These are phyloP conservation scores for Albugo candida DNA, from an alignment of 352 stramenopile species.

Conservation along the genomic window DNA sequence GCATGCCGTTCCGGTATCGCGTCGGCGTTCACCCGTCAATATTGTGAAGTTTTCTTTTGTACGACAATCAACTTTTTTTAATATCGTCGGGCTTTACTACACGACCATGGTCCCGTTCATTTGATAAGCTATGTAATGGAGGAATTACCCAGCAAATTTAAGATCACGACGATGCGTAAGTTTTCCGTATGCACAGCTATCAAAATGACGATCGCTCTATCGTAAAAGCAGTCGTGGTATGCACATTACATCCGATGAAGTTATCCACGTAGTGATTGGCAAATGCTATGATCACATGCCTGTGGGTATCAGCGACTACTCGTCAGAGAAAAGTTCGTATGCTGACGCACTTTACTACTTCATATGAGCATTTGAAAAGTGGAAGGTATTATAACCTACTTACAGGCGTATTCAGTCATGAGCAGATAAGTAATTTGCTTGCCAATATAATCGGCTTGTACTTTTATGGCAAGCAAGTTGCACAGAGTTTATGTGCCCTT, in stretches of 20 bases:
- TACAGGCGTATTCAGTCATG: constrained; percentile 54
- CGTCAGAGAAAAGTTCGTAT: constrained; percentile 31
- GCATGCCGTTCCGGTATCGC: no score
- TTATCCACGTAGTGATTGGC: constrained; percentile 17
- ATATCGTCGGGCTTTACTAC: no score
- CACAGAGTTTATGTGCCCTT: constrained; percentile 13
- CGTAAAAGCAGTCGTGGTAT: no score
- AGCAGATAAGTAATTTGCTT: constrained; percentile 25
- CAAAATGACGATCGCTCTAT: no score
- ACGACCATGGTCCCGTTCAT: no score
- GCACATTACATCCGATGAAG: not conserved
- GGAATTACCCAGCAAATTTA: no score
- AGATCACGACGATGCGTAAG: no score
- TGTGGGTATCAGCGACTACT: constrained; percentile 32
- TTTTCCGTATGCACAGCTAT: no score
- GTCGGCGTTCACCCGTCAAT: no score
- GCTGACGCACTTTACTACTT: constrained; percentile 61
- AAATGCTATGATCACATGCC: constrained; percentile 33
- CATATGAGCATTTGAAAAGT: constrained; percentile 28
- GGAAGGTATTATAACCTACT: constrained; percentile 55
- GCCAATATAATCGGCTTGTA: constrained; percentile 59
- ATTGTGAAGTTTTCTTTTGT: no score
- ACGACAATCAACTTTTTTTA: no score
- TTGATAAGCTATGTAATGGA: no score
- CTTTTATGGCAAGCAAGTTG: constrained; percentile 57